Conservation (phyloP, 2,329 filamentous ascomycete genomes). For the Fusarium napiforme region DNA sequence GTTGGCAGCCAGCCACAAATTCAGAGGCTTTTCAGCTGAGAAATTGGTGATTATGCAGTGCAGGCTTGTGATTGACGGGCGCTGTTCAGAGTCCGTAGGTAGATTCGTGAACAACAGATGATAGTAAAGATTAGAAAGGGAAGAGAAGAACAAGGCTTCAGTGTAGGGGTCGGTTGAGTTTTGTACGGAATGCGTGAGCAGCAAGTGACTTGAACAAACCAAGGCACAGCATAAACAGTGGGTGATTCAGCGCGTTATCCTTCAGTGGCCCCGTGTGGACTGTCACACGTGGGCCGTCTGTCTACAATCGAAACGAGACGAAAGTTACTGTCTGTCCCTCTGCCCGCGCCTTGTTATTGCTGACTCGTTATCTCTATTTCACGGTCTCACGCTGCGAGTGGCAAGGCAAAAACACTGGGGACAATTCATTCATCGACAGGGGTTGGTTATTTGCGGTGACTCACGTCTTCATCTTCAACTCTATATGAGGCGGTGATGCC, state of each 20-base stretch:
- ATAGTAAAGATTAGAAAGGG: background rate
- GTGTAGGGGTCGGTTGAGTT: conserved; percentile 11
- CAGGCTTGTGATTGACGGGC: background rate
- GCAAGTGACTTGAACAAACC: conserved; percentile 25
- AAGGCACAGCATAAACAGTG: conserved; percentile 20
- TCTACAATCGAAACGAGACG: background rate
- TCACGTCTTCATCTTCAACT: conserved; percentile 24
- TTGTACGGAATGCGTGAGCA: conserved; percentile 18
- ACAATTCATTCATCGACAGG: conserved; percentile 14
- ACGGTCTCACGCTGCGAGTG: conserved; percentile 24
- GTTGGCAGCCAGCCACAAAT: background rate
- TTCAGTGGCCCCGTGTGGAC: conserved; percentile 27
- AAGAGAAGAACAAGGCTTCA: conserved; percentile 2
- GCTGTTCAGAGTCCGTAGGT: background rate
- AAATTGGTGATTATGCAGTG: background rate
- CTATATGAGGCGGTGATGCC: conserved; percentile 19
- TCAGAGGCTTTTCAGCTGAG: background rate
- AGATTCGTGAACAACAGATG: background rate
- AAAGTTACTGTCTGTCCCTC: background rate
- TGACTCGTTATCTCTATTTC: conserved; percentile 19
- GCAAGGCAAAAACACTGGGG: conserved; percentile 33
- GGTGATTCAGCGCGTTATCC: conserved; percentile 13
- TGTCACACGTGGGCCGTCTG: conserved; percentile 30
- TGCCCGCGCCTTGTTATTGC: conserved; percentile 22
- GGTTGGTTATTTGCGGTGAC: conserved; percentile 26